phyloP scores from a whole-genome alignment of 169 alveolate species.

The Blepharisma undulans region DNA sequence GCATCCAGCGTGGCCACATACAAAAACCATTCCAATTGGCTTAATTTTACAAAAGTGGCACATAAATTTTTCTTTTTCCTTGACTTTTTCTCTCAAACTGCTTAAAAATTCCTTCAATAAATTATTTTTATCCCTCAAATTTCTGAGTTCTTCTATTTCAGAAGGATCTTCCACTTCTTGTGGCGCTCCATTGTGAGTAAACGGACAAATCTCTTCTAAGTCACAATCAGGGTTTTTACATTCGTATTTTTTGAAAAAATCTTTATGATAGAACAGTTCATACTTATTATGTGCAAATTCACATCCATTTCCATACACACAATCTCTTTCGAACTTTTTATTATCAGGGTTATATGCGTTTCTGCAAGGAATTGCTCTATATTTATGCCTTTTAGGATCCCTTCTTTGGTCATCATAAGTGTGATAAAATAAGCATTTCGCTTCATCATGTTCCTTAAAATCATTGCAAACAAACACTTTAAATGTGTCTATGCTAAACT shows the following conservation, averaged over 20 bases:
- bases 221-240: background rate
- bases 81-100: background rate
- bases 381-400: background rate
- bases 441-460: conserved; percentile 50
- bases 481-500: conserved; percentile 21
- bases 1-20: background rate
- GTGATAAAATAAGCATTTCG: conserved; percentile 59
- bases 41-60: background rate
- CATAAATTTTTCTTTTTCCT: background rate
- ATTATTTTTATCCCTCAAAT: background rate
- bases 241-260: background rate
- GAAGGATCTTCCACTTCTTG: background rate
- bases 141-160: background rate
- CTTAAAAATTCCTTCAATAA: background rate
- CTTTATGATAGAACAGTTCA: conserved; percentile 11
- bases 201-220: background rate
- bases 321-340: background rate
- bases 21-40: background rate
- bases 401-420: conserved; percentile 22
- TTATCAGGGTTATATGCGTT: background rate
- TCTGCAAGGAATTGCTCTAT: background rate
- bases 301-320: background rate
- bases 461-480: conserved; percentile 54
- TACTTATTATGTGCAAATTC: background rate
- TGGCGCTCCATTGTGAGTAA: background rate